Evolutionary conservation across 768 basidiomycete species (phyloP).

Genomic region (Suillus hirtellus): DNA sequence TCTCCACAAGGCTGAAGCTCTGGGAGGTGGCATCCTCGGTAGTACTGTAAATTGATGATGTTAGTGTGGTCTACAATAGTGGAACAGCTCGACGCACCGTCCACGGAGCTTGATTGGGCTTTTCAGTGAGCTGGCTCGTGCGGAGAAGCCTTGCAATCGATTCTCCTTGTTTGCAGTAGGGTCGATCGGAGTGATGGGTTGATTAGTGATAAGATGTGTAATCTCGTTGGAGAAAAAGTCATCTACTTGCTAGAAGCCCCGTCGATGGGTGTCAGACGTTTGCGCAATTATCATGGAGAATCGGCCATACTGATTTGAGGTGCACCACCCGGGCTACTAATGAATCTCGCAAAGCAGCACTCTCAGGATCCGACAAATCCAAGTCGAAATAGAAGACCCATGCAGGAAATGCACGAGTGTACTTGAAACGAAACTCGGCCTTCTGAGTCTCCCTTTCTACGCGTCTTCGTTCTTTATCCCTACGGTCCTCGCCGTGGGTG

Average conservation of each 20-base stretch:
- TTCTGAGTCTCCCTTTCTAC: slow-evolving; percentile 56
- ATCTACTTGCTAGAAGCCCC: slow-evolving; percentile 63
- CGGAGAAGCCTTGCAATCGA: slow-evolving; percentile 29
- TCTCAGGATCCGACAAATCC: slow-evolving; percentile 42
- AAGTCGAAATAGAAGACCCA: slow-evolving; percentile 88
- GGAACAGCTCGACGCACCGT: slow-evolving; percentile 44
- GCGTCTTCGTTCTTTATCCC: slow-evolving; percentile 48
- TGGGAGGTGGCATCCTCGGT: slow-evolving; percentile 32
- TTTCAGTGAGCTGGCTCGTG: slow-evolving; percentile 40
- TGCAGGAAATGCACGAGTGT: slow-evolving; percentile 77
- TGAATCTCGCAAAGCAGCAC: slow-evolving; percentile 35
- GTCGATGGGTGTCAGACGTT: slow-evolving; percentile 7
- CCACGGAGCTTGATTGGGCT: slow-evolving; percentile 67
- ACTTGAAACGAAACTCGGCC: slow-evolving; percentile 80
- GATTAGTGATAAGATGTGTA: slow-evolving; percentile 85
- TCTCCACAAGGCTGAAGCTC: slow-evolving; percentile 55
- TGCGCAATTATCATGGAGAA: slow-evolving; percentile 4
- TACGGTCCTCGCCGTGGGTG: slow-evolving; percentile 39
- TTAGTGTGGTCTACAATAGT: slow-evolving; percentile 3
- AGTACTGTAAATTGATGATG: slow-evolving; percentile 21
- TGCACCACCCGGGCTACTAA: slow-evolving; percentile 59
- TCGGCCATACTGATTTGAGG: slow-evolving; percentile 73
- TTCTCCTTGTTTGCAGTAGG: slow-evolving; percentile 67
- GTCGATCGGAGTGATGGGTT: slow-evolving; percentile 38
- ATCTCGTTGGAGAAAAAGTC: slow-evolving; percentile 86